Evolutionary conservation across 345 rosid genomes (phyloP).

Genomic region (Pelargonium nanum): DNA sequence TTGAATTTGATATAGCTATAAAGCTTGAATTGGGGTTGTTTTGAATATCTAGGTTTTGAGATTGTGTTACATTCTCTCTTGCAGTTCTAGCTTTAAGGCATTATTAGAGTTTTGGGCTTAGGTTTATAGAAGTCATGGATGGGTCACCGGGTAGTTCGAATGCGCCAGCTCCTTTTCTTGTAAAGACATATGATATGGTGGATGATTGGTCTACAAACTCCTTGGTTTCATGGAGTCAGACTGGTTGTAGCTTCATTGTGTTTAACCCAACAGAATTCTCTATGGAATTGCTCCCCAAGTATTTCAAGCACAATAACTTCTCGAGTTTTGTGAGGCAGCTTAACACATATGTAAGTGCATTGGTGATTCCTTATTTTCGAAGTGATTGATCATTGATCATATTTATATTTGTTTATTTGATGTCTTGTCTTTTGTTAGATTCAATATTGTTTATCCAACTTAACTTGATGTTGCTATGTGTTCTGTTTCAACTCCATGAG

Average conservation of each 20-base stretch:
- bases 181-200: neutral
- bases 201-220: neutral
- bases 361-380: neutral
- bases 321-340: neutral
- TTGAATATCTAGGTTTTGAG: neutral
- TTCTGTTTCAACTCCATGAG: neutral
- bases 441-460: neutral
- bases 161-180: neutral
- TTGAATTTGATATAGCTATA: neutral
- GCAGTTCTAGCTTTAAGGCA: no score
- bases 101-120: neutral
- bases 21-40: neutral
- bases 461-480: neutral
- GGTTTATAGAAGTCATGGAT: neutral
- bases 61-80: no score
- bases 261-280: neutral
- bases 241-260: neutral
- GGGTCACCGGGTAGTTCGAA: neutral
- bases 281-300: neutral
- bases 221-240: neutral
- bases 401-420: neutral
- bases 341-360: constrained; percentile 7
- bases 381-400: neutral
- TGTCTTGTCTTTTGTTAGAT: neutral
- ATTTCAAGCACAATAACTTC: neutral